Evolutionary conservation across 371 early-diverging fungal species (phyloP), one percentile per base, ranked within the genome.

Genomic region (Quaeritorhiza haematococci): DNA sequence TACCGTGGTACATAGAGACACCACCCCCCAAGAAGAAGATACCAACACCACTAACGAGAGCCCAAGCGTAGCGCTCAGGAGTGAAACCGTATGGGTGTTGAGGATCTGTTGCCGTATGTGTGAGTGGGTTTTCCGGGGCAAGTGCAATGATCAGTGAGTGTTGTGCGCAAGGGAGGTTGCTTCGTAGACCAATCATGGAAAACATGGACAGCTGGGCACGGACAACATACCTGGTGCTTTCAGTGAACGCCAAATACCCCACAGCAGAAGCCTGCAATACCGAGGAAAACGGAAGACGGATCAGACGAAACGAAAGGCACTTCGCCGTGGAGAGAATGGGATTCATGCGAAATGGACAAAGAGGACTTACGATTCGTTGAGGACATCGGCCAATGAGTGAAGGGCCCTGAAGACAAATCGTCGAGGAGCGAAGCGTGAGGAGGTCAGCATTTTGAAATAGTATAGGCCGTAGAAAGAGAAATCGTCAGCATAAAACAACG

Each of bases 1-100:
- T 53, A 5, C 74, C 76, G 52, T 76, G 77, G 44, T 76, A 74
- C 34, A 72, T 19, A 35, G 62, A 57, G 0, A 74, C 73, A 29
- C 77, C 74, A 10, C 77, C 74, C 10, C 75, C 76, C 27, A 79
- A 56, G 55, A 79, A 79, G 59, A 78, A 78, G 34, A 78, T 69
- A 24, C 76, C 76, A n/a, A 72, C 69, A 13, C 76, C 74, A 28
- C 67, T 66, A 1, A 78, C 72, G 3, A 78, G 62, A 7, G 79
- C 77, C 75, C 75, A 79, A 0, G 77, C 79, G 33, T 75, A 78
- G 27, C 71, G 51, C 55, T 79, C 79, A 6, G 56, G 41, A 24
- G 68, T 61, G 49, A 75, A 79, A 30, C 79, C 79, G 55, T 79
- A 79, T 15, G 79, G 79, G 51, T 79, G 79, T 6, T 56, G 47